Conservation (phyloP, 306 rosid genomes). For the Trifolium pratense region DNA sequence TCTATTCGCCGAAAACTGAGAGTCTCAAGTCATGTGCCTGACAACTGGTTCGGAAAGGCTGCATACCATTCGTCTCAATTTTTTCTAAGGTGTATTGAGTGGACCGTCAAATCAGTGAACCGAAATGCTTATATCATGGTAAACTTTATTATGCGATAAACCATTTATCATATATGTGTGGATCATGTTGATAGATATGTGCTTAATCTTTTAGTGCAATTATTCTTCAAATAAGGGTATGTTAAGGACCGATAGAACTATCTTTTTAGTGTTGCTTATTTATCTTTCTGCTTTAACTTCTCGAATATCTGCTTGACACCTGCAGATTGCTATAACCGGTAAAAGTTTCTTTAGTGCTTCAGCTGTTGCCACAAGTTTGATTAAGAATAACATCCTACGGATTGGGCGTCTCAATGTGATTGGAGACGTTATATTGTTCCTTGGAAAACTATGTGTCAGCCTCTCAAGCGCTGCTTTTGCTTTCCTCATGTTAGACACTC, state of each 20-base stretch:
- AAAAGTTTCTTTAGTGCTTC: slow-evolving; percentile 90
- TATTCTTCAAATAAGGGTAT: background rate
- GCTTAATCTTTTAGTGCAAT: slow-evolving; percentile 12
- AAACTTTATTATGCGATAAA: slow-evolving; percentile 35
- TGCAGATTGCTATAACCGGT: slow-evolving; percentile 92
- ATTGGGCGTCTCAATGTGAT: slow-evolving; percentile 92
- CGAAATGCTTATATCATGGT: slow-evolving; percentile 98
- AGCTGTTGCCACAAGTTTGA: slow-evolving; percentile 80
- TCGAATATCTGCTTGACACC: too few relatives aligned
- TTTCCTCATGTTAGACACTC: slow-evolving; percentile 89
- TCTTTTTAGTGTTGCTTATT: background rate
- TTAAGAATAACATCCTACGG: slow-evolving; percentile 84
- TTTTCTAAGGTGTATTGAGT: slow-evolving; percentile 69
- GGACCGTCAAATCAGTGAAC: slow-evolving; percentile 89
- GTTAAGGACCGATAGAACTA: background rate
- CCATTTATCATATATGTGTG: slow-evolving; percentile 24
- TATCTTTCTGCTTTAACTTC: background rate
- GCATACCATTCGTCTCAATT: slow-evolving; percentile 57
- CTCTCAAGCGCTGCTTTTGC: slow-evolving; percentile 85
- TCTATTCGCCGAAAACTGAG: slow-evolving; percentile 85
- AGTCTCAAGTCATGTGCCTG: slow-evolving; percentile 60
- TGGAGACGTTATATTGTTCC: slow-evolving; percentile 92
- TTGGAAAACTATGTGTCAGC: slow-evolving; percentile 92
- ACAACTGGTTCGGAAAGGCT: slow-evolving; percentile 68
- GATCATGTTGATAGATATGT: slow-evolving; percentile 22